phyloP scores from a whole-genome alignment of 2,329 filamentous ascomycete species.

The Trichoderma brevicompactum region DNA sequence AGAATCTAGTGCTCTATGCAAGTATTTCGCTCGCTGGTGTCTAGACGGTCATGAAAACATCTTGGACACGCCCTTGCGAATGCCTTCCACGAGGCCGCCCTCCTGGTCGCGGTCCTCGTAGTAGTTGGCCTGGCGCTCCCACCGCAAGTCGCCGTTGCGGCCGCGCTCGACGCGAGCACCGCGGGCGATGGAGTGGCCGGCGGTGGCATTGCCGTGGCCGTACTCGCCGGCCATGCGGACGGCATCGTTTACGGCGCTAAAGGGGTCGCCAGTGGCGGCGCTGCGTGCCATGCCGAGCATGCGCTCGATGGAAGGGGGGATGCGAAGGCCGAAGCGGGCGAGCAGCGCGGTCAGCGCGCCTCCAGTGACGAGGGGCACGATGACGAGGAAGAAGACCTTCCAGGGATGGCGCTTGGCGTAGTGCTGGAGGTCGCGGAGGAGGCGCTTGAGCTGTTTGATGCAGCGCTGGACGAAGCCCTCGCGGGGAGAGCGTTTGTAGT shows the following conservation, averaged over 20 bases:
- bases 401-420: constrained; percentile 83
- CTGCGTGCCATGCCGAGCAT: constrained; percentile 59
- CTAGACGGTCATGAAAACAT: constrained; percentile 44
- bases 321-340: constrained; percentile 74
- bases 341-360: constrained; percentile 80
- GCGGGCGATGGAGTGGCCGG: constrained; percentile 23
- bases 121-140: constrained; percentile 43
- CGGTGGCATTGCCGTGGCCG: constrained; percentile 32
- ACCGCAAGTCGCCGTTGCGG: constrained; percentile 43
- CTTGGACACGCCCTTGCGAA: constrained; percentile 46
- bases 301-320: constrained; percentile 68
- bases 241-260: constrained; percentile 59
- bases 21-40: background rate
- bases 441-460: constrained; percentile 74
- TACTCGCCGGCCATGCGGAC: constrained; percentile 55
- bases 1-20: background rate
- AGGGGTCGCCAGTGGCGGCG: constrained; percentile 52
- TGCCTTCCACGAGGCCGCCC: constrained; percentile 43
- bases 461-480: constrained; percentile 76
- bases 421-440: constrained; percentile 78
- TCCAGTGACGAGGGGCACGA: constrained; percentile 85
- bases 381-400: constrained; percentile 84
- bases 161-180: constrained; percentile 42
- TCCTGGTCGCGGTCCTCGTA: constrained; percentile 36
- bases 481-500: constrained; percentile 83